Base-by-base conservation (phyloP, 805 yeast genomes). In the Hanseniaspora valbyensis region DNA sequence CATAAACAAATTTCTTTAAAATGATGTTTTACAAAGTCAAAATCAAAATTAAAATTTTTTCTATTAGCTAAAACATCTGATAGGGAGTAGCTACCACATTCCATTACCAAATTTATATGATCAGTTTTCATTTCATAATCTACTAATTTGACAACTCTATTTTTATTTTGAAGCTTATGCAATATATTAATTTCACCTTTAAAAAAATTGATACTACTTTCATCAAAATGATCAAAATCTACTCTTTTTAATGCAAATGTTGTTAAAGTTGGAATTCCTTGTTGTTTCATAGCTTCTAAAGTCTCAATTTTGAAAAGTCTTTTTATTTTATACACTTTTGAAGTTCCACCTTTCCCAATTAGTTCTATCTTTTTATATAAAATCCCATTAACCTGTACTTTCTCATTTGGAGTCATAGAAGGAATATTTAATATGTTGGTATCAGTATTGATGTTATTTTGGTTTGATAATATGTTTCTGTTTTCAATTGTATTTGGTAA, bases 21-120 rank as follows among this genome's bases (percentile, higher is more conserved):
- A 64, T 87, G 85, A 62, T 76, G 88, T 53, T 88, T 71, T 4
- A 89, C 84, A 69, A 89, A 88, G 51, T 80, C 79, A 36, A 81
- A 59, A 59, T 85, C 94, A 48, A 85, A 65, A 0, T 77, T 72
- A 55, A 65, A 56, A 25, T 68, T 68, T 4, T 71, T 58, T 49
- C 86, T 69, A 44, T 72, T 75, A 38, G 78, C 75, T 43, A 90
- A 70, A 8, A 89, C 89, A 57, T 78, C 86, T 0, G 95, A 90
- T 25, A 90, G 66, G 63, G 90, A 96, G 49, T 84, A 76, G 54
- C 90, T 95, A 19, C 97, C 97, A 61, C 95, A 85, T 65, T 92
- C 97, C 95, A 90, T 86, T 2, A 88, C 83, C 54, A 90, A 67
- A 59, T 74, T 72, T 32, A 90, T 70, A 1, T 79, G 72, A 0